Base-by-base conservation (phyloP, 1,284 basidiomycete species). In the Phaffia rhodozyma region DNA sequence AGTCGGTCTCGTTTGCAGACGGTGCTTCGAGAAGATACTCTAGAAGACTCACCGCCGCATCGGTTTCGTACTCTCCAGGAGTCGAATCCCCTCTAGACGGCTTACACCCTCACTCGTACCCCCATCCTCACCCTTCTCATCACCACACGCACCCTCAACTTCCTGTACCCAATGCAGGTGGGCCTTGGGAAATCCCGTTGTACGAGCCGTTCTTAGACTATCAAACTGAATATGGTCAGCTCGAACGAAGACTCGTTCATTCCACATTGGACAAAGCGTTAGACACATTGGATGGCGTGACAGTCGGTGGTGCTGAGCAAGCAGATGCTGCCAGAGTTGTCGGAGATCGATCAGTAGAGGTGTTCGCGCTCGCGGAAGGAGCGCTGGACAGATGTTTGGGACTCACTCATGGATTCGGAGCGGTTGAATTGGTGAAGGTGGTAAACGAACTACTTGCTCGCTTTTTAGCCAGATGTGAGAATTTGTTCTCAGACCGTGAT, bases 181-280 rank as follows among this genome's bases (percentile, higher is more conserved):
- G 61, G 11, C 58, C 52, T 57, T 96, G 92, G 92, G 90, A 94
- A 71, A 85, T 86, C 61, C 84, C 86, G 50, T 79, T 96, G 11
- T 93, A 91, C 74, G 90, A 92, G 72, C 89, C 92, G 0, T 96
- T 94, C 78, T 78, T 92, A 23, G 88, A 92, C 71, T 86, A 86
- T 67, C 92, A 96, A 71, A 79, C 83, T 21, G 86, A 91, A 62
- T 96, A 93, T 73, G 81, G 82, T 0, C 76, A 79, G 0, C 79
- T 93, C 49, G 92, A 97, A 74, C 80, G 81, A 53, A 81, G 82
- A 13, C 80, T 83, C 58, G 75, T 94, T 55, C 79, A 83, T 4
- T 79, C 84, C 51, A 78, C 80, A 30, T 79, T 89, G 21, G 48
- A 75, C 73, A 65, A 74, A 75, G 60, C 79, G 20, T 51, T 56